These are phyloP conservation scores for Pachyrhizus erosus DNA, from an alignment of 306 rosid species.

Conservation along the genomic window DNA sequence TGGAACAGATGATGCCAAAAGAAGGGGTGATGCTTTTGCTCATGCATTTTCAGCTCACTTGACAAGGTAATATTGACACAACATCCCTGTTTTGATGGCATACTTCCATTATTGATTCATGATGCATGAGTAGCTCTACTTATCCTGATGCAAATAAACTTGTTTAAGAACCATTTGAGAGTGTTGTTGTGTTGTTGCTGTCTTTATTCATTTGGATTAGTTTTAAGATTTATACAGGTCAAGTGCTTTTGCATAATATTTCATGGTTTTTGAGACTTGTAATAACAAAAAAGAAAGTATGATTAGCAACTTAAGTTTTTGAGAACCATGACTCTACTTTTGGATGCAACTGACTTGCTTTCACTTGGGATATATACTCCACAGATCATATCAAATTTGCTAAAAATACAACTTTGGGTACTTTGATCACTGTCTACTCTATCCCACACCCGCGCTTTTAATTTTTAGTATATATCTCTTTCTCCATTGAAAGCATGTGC, in stretches of 20 bases:
- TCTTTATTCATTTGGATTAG: constrained; percentile 13
- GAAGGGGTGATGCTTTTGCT: constrained; percentile 98
- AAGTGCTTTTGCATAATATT: constrained; percentile 13
- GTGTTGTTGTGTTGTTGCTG: constrained; percentile 11
- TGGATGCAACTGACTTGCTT: constrained; percentile 15
- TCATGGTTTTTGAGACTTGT: constrained; percentile 22
- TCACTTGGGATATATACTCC: neutral
- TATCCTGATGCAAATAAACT: constrained; percentile 7
- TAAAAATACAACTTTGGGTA: constrained; percentile 5
- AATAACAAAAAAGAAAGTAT: neutral
- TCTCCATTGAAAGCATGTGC: constrained; percentile 14
- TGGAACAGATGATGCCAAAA: constrained; percentile 95
- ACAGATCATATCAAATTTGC: neutral
- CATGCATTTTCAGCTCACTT: constrained; percentile 96
- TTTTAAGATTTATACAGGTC: neutral
- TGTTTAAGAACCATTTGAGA: constrained; percentile 13
- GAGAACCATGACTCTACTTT: neutral
- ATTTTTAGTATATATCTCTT: neutral
- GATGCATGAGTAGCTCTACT: constrained; percentile 13
- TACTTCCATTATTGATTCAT: constrained; percentile 8
- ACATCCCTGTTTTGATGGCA: constrained; percentile 31
- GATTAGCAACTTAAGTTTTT: constrained; percentile 6
- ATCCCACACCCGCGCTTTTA: neutral
- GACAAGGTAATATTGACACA: constrained; percentile 64
- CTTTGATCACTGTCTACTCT: constrained; percentile 11